Conservation (phyloP, 148 eudicot species). For the Rhododendron henanense region DNA sequence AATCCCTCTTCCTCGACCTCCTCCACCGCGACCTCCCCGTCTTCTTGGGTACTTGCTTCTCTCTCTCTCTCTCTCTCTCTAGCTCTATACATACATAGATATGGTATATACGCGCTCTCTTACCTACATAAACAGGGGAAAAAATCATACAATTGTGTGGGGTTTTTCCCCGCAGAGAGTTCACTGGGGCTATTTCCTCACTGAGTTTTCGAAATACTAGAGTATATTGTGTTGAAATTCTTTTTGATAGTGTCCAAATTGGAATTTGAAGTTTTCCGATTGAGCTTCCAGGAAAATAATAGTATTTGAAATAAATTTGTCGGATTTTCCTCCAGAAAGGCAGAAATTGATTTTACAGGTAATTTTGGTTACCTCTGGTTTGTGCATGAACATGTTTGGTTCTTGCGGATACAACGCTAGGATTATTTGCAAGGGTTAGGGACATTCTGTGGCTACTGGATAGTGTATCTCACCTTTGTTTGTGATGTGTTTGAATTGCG, state of each 20-base stretch:
- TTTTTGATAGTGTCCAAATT: background rate
- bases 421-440: background rate
- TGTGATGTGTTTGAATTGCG: background rate
- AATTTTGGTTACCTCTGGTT: background rate
- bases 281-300: background rate
- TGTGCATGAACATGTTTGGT: background rate
- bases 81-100: background rate
- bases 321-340: background rate
- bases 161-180: background rate
- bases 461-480: background rate
- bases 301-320: background rate
- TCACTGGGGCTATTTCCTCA: background rate
- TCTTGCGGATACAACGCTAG: background rate
- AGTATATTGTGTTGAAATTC: background rate
- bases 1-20: conserved; percentile 70
- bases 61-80: background rate
- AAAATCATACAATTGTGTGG: background rate
- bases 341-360: background rate
- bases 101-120: background rate
- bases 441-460: background rate
- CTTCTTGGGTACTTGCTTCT: conserved; percentile 51
- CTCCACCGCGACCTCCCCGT: conserved; percentile 72
- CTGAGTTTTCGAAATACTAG: no score
- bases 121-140: background rate
- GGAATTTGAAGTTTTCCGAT: background rate